Conservation (phyloP, 2,329 filamentous ascomycete genomes). For the Sporothrix mexicana region DNA sequence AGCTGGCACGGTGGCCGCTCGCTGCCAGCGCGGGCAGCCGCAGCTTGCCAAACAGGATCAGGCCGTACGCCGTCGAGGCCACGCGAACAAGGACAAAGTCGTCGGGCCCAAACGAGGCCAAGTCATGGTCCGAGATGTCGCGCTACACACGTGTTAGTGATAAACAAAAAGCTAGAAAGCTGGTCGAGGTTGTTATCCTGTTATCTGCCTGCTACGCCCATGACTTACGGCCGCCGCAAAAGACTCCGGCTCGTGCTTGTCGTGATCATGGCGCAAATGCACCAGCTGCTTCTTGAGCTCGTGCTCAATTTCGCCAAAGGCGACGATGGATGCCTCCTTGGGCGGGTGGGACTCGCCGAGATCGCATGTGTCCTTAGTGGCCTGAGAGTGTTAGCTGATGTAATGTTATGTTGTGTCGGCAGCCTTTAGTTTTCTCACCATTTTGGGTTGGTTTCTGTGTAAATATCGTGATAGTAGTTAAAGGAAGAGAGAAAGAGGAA, state of each 20-base stretch:
- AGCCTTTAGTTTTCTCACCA: neutral
- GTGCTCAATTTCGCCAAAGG: slow-evolving; percentile 55
- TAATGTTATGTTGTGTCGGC: neutral
- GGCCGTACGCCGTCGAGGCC: slow-evolving; percentile 54
- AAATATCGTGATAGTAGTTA: neutral
- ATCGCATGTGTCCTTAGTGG: slow-evolving; percentile 59
- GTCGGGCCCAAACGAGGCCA: slow-evolving; percentile 47
- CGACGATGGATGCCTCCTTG: slow-evolving; percentile 57
- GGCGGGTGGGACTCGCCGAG: slow-evolving; percentile 56
- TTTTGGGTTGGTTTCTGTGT: neutral
- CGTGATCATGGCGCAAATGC: slow-evolving; percentile 54
- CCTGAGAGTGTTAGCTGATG: slow-evolving; percentile 43
- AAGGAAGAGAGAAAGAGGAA: neutral
- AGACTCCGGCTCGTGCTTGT: slow-evolving; percentile 60
- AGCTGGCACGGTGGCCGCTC: slow-evolving; percentile 43
- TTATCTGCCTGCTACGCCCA: neutral
- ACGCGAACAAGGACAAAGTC: slow-evolving; percentile 55
- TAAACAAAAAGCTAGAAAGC: neutral
- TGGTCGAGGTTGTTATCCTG: no score
- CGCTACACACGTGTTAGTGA: slow-evolving; percentile 22
- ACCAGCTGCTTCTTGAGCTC: slow-evolving; percentile 60
- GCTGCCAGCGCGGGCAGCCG: slow-evolving; percentile 51
- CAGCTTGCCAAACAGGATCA: slow-evolving; percentile 57
- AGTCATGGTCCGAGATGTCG: slow-evolving; percentile 48
- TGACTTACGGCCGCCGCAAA: slow-evolving; percentile 54